Conservation (phyloP, 352 stramenopile species). For the Globisporangium nodosum region DNA sequence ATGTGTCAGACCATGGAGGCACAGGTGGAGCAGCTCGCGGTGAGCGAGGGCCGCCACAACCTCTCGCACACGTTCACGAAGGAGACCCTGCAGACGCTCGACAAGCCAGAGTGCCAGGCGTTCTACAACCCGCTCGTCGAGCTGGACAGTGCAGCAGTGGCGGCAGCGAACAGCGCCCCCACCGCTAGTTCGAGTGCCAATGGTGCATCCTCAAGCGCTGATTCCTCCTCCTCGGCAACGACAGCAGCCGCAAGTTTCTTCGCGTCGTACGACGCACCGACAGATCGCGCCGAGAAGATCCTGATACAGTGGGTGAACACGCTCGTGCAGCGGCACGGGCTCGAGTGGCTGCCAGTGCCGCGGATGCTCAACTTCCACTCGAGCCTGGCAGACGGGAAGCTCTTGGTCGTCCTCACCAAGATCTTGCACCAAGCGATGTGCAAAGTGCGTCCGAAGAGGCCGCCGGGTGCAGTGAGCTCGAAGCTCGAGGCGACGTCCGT, state of each 20-base stretch:
- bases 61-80: slow-evolving; percentile 55
- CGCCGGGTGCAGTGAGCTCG: slow-evolving; percentile 17
- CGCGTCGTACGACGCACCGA: slow-evolving; percentile 36
- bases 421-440: slow-evolving; percentile 64
- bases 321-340: slow-evolving; percentile 34
- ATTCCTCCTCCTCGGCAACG: not conserved
- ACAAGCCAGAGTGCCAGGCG: slow-evolving; percentile 51
- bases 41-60: slow-evolving; percentile 61
- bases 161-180: slow-evolving; percentile 6
- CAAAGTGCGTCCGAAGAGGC: slow-evolving; percentile 31
- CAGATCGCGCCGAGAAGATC: slow-evolving; percentile 65
- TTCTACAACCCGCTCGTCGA: slow-evolving; percentile 67
- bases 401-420: slow-evolving; percentile 53
- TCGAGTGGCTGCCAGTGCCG: slow-evolving; percentile 42
- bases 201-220: too few relatives aligned
- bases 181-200: not conserved
- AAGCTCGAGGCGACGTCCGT: slow-evolving; percentile 56
- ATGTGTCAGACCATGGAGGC: slow-evolving; percentile 46
- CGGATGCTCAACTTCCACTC: slow-evolving; percentile 66
- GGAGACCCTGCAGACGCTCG: slow-evolving; percentile 53
- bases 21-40: slow-evolving; percentile 52
- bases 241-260: slow-evolving; percentile 13
- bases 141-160: slow-evolving; percentile 18
- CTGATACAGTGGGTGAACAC: slow-evolving; percentile 73
- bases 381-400: slow-evolving; percentile 55